Evolutionary conservation across 208 protist species (phyloP), one percentile per base, ranked within the genome.

Genomic region (Crithidia fasciculata): DNA sequence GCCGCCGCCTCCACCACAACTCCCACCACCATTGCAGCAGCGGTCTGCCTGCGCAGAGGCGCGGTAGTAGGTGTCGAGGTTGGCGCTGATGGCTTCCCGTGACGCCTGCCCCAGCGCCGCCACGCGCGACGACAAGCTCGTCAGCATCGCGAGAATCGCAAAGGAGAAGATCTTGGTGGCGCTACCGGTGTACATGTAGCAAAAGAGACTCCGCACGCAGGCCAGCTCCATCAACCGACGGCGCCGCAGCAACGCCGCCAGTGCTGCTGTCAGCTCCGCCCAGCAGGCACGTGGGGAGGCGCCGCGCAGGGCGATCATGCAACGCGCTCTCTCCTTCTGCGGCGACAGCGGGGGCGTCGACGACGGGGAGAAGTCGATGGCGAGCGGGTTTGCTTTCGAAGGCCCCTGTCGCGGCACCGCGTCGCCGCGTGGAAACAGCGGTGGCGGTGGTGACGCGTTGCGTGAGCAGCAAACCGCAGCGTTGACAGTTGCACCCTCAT

Each of bases 141-240:
- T 91, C 44, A 89, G 67, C 39, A 68, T 43, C 43, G 72, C 68
- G 52, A 91, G 76, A 81, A 91, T 66, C 28, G 65, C 50, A 45
- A 67, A 83, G 9, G 86, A 84, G 3, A 74, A 47, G 7, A 84
- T 4, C 66, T 88, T 87, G 5, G 69, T 59, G 3, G 53, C 55
- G 4, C 82, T 83, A 15, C 79, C 78, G 49, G 80, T 65, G 73
- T 88, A 90, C 65, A 91, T 74, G 78, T 89, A 94, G 54, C 57
- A 78, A 37, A 83, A 79, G 8, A 94, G 72, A 69, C 73, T 83
- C 56, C 76, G 82, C 41, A 89, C 64, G 45, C 83, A 85, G 5
- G 74, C 61, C 36, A 81, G 45, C 66, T 71, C 61, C 65, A 90
- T 72, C 18, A 61, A 44, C 12, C 74, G 67, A 16, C 76, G 75